Conservation (phyloP, 495 filamentous ascomycete species). For the Acidiella bohemica region DNA sequence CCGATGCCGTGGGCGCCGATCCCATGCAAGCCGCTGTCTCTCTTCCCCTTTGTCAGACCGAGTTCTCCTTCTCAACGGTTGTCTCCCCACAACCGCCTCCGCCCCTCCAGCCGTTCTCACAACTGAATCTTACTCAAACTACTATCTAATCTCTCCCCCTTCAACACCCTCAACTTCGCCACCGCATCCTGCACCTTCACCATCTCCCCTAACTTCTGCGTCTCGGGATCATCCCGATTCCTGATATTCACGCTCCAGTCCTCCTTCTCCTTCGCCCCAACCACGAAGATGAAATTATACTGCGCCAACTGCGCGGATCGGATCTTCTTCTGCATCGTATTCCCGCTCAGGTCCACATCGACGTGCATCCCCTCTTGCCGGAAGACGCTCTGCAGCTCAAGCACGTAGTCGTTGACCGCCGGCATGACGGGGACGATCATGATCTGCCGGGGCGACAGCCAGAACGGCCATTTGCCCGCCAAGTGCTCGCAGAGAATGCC, state of each 20-base stretch:
- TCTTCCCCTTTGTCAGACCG: too few species aligned
- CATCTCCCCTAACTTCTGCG: constrained; percentile 60
- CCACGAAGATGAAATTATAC: constrained; percentile 89
- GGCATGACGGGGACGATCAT: constrained; percentile 86
- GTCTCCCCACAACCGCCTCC: too few species aligned
- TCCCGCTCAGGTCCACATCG: constrained; percentile 76
- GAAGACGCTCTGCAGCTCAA: constrained; percentile 59
- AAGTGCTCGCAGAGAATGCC: constrained; percentile 92
- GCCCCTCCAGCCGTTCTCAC: too few species aligned
- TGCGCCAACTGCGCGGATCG: constrained; percentile 71
- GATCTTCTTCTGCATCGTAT: constrained; percentile 95
- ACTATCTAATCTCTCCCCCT: constrained; percentile 35
- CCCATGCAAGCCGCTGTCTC: too few species aligned
- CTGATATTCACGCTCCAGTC: constrained; percentile 71
- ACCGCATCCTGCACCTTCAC: constrained; percentile 66
- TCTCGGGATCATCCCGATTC: constrained; percentile 74
- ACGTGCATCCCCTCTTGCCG: constrained; percentile 53
- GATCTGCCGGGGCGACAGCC: constrained; percentile 86
- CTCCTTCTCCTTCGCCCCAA: constrained; percentile 71
- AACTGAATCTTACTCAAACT: neutral
- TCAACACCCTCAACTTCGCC: constrained; percentile 53
- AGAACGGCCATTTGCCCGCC: constrained; percentile 96
- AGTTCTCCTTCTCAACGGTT: too few species aligned
- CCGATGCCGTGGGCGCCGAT: too few species aligned
- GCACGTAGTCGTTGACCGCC: constrained; percentile 66